phyloP scores from a whole-genome alignment of 306 rosid genomes.

The Phaseolus lunatus region DNA sequence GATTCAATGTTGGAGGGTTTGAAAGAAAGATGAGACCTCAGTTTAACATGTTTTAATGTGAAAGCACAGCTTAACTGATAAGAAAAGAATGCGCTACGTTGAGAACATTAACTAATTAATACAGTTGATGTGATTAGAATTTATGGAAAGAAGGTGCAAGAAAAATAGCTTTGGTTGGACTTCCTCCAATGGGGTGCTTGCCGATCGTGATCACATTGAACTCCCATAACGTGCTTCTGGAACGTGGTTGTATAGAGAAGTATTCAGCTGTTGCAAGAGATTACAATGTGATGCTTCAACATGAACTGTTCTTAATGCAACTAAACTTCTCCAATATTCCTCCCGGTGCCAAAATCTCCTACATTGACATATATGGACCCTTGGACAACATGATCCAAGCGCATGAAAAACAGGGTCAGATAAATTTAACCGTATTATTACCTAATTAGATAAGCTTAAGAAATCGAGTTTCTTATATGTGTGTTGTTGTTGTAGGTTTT shows the following conservation, averaged over 20 bases:
- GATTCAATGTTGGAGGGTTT: too few relatives aligned
- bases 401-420: constrained; percentile 47
- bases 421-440: neutral
- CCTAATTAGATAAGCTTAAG: neutral
- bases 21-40: too few relatives aligned
- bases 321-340: constrained; percentile 35
- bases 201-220: constrained; percentile 60
- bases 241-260: constrained; percentile 65
- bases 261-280: constrained; percentile 61
- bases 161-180: constrained; percentile 61
- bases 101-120: neutral
- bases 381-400: constrained; percentile 52
- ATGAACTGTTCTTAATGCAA: constrained; percentile 54
- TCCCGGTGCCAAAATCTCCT: constrained; percentile 47
- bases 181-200: constrained; percentile 81
- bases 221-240: constrained; percentile 23
- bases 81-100: too few relatives aligned
- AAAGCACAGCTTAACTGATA: too few relatives aligned
- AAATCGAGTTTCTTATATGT: neutral
- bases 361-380: constrained; percentile 64
- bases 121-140: constrained; percentile 38
- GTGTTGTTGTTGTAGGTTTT: constrained; percentile 54
- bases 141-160: constrained; percentile 71
- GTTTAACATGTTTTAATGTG: too few relatives aligned
- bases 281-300: constrained; percentile 65